phyloP scores from a whole-genome alignment of 768 basidiomycete genomes.

The Leccinum subtestaceum region DNA sequence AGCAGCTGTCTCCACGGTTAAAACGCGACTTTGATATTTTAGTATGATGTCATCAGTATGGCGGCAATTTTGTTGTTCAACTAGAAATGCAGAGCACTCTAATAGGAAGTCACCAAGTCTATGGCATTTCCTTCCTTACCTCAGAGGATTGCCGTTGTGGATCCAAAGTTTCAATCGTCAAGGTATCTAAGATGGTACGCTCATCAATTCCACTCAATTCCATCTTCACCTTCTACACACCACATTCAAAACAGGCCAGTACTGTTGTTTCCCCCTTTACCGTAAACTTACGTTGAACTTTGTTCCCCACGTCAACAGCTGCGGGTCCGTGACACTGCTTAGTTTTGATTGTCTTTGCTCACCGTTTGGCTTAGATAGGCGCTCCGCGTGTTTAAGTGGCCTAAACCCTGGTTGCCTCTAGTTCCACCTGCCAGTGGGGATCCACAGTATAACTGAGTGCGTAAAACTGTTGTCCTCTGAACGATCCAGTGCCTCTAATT shows the following conservation, averaged over 20 bases:
- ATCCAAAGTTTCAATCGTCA: background rate
- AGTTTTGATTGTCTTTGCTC: background rate
- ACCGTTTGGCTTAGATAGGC: constrained; percentile 8
- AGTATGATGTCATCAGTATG: too few species aligned
- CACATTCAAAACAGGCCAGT: background rate
- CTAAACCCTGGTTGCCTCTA: background rate
- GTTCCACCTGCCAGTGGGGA: constrained; percentile 50
- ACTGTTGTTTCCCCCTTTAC: background rate
- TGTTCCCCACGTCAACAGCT: background rate
- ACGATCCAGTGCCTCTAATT: constrained; percentile 33
- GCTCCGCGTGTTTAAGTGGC: constrained; percentile 36
- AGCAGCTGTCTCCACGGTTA: background rate
- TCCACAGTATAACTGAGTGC: constrained; percentile 39
- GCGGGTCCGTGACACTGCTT: background rate
- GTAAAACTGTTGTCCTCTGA: constrained; percentile 45
- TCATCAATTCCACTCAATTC: background rate
- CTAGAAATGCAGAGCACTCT: too few species aligned
- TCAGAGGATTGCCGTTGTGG: background rate
- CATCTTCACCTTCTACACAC: background rate
- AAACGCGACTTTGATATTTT: background rate
- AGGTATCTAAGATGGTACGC: background rate
- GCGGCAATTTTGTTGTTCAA: too few species aligned
- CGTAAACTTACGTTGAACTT: background rate
- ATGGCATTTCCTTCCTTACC: background rate
- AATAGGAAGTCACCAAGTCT: too few species aligned